Percentiles rank a stretch among this genome's conserved stretches.
Evolutionary conservation across 352 stramenopile genomes (phyloP).

Genomic region (Hyaloperonospora brassicae): DNA sequence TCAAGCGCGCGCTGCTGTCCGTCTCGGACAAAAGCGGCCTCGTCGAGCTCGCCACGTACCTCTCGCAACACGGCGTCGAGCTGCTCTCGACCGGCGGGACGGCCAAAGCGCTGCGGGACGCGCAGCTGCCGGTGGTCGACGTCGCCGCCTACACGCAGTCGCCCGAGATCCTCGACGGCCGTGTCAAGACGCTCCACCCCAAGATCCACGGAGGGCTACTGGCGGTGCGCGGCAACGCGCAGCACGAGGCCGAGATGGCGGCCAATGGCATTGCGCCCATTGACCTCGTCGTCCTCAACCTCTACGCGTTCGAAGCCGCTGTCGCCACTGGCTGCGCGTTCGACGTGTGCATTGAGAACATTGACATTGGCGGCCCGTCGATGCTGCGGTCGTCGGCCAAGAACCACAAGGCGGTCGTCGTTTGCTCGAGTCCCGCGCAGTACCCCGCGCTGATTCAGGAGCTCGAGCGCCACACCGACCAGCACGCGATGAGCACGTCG

Average conservation of each 20-base stretch:
- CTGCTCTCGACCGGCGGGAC: slow-evolving; percentile 98
- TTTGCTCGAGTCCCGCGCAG: slow-evolving; percentile 93
- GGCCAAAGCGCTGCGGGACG: slow-evolving; percentile 92
- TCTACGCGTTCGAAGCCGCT: slow-evolving; percentile 99
- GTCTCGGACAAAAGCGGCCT: slow-evolving; percentile 99
- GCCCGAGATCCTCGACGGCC: slow-evolving; percentile 98
- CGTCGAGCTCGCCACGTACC: slow-evolving; percentile 93
- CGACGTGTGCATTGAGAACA: slow-evolving; percentile 99
- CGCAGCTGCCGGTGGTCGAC: slow-evolving; percentile 92
- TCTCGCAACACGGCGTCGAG: slow-evolving; percentile 90
- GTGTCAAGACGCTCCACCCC: slow-evolving; percentile 99
- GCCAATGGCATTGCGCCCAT: slow-evolving; percentile 95
- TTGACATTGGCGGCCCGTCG: slow-evolving; percentile 98
- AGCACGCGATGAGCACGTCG: slow-evolving; percentile 73
- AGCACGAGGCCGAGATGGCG: slow-evolving; percentile 96
- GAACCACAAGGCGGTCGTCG: slow-evolving; percentile 98
- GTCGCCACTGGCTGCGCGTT: slow-evolving; percentile 90
- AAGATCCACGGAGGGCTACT: slow-evolving; percentile 98
- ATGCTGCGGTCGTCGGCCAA: slow-evolving; percentile 99
- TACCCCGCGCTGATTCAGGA: slow-evolving; percentile 92
- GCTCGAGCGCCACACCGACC: slow-evolving; percentile 80
- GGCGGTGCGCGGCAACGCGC: slow-evolving; percentile 93
- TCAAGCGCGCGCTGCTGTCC: slow-evolving; percentile 94
- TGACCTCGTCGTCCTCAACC: slow-evolving; percentile 99
- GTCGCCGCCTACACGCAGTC: slow-evolving; percentile 97